Evolutionary conservation across 2,329 filamentous ascomycete genomes (phyloP).

Genomic region (Arthrocladium fulminans): DNA sequence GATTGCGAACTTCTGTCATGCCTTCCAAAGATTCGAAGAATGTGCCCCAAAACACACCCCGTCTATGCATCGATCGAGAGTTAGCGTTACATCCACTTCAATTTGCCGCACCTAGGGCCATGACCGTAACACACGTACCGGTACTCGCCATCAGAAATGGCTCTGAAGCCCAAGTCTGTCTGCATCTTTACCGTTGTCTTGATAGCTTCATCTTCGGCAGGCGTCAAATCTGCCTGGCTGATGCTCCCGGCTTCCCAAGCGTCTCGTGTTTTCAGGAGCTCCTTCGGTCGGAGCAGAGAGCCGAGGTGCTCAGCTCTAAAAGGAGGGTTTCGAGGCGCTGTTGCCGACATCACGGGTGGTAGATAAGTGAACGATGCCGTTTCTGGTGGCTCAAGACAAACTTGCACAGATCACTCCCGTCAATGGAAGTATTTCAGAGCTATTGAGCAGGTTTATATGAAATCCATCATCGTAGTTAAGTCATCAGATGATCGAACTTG

Average conservation of each 20-base stretch:
- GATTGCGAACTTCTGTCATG: slow-evolving; percentile 40
- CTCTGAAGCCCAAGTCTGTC: slow-evolving; percentile 52
- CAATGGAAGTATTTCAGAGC: too few species aligned
- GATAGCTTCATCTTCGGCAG: slow-evolving; percentile 58
- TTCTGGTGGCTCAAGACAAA: too few species aligned
- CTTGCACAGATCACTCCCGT: too few species aligned
- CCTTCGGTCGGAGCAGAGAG: slow-evolving; percentile 57
- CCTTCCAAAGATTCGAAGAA: slow-evolving; percentile 41
- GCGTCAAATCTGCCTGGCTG: slow-evolving; percentile 47
- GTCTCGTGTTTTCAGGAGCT: slow-evolving; percentile 52
- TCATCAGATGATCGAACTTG: neutral
- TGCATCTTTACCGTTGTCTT: slow-evolving; percentile 57
- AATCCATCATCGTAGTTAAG: neutral
- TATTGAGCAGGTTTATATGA: neutral
- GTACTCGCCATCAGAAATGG: slow-evolving; percentile 63
- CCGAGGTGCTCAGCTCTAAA: slow-evolving; percentile 67
- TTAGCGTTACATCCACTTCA: neutral
- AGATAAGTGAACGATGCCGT: too few species aligned
- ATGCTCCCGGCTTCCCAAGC: slow-evolving; percentile 48
- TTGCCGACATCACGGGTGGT: neutral
- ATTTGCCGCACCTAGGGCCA: neutral
- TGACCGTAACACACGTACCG: neutral
- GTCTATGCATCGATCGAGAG: neutral
- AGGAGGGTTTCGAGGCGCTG: slow-evolving; percentile 35
- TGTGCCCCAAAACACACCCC: slow-evolving; percentile 37